Conservation (phyloP, 352 stramenopile species). For the Phytopythium kandeliae region DNA sequence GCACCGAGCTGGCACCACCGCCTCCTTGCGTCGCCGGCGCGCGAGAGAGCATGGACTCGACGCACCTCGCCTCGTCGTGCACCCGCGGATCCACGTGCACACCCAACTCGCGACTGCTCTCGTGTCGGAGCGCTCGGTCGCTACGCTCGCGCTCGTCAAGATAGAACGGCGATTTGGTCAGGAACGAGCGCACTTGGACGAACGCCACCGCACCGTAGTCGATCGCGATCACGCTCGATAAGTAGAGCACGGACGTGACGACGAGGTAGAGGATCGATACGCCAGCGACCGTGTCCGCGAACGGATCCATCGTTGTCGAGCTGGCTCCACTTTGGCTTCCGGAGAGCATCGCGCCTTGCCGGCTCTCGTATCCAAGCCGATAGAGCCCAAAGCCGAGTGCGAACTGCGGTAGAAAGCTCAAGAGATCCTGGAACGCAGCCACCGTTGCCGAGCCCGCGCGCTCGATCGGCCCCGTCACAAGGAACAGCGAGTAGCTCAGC, state of each 20-base stretch:
- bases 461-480: slow-evolving; percentile 5
- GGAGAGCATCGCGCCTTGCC: neutral
- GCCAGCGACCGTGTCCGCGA: slow-evolving; percentile 8
- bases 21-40: neutral
- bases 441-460: neutral
- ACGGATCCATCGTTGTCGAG: slow-evolving; percentile 5
- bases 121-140: neutral
- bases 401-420: slow-evolving; percentile 22
- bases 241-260: slow-evolving; percentile 34
- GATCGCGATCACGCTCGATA: slow-evolving; percentile 26
- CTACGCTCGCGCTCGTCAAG: too few relatives aligned
- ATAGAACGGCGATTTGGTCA: neutral
- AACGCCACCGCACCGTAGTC: slow-evolving; percentile 14
- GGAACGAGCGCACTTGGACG: neutral
- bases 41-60: neutral
- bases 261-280: slow-evolving; percentile 36
- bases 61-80: neutral
- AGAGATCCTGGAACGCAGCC: slow-evolving; percentile 11
- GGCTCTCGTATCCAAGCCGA: slow-evolving; percentile 7
- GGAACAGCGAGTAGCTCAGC: slow-evolving; percentile 12
- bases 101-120: slow-evolving; percentile 1
- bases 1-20: neutral
- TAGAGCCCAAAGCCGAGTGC: slow-evolving; percentile 13
- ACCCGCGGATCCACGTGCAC: slow-evolving; percentile 4
- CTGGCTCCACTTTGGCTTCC: neutral